These are phyloP conservation scores for Trypanosoma caninum DNA, from an alignment of 208 protist genomes.

Conservation along the genomic window DNA sequence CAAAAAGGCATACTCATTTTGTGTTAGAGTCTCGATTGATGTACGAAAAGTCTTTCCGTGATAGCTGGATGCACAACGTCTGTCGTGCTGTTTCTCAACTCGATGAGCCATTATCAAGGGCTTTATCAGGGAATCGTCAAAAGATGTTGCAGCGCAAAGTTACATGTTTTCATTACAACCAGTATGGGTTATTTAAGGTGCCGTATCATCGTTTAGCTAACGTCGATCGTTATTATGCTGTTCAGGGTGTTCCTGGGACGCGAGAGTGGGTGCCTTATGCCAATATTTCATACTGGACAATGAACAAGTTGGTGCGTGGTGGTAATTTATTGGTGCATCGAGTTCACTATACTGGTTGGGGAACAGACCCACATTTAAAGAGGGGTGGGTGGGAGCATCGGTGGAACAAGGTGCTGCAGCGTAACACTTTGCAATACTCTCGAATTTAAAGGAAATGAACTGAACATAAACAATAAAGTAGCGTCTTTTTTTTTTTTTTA, in stretches of 20 bases:
- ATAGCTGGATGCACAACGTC: conserved; percentile 83
- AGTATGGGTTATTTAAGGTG: conserved; percentile 82
- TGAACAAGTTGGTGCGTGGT: conserved; percentile 87
- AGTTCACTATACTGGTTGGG: conserved; percentile 83
- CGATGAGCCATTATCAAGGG: conserved; percentile 83
- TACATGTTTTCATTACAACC: conserved; percentile 89
- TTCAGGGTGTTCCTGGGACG: conserved; percentile 73
- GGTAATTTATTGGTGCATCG: conserved; percentile 88
- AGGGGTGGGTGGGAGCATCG: conserved; percentile 86
- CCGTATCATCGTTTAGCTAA: conserved; percentile 86
- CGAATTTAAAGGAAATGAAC: conserved; percentile 33
- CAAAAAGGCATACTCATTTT: conserved; percentile 82
- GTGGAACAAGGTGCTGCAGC: conserved; percentile 91
- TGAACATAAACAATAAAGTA: neutral
- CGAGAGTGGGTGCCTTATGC: conserved; percentile 88
- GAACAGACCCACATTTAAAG: conserved; percentile 76
- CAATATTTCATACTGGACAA: conserved; percentile 88
- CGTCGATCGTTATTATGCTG: conserved; percentile 80
- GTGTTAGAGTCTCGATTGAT: conserved; percentile 84
- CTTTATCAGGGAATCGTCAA: conserved; percentile 51
- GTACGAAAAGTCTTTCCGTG: conserved; percentile 92
- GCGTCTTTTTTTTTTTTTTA: neutral
- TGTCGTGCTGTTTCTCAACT: conserved; percentile 69
- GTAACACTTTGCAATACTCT: conserved; percentile 87
- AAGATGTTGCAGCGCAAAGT: conserved; percentile 87